Percentiles rank a stretch among this genome's conserved stretches.
Evolutionary conservation across 2,329 filamentous ascomycete genomes (phyloP).

Genomic region (Colletotrichum phormii): DNA sequence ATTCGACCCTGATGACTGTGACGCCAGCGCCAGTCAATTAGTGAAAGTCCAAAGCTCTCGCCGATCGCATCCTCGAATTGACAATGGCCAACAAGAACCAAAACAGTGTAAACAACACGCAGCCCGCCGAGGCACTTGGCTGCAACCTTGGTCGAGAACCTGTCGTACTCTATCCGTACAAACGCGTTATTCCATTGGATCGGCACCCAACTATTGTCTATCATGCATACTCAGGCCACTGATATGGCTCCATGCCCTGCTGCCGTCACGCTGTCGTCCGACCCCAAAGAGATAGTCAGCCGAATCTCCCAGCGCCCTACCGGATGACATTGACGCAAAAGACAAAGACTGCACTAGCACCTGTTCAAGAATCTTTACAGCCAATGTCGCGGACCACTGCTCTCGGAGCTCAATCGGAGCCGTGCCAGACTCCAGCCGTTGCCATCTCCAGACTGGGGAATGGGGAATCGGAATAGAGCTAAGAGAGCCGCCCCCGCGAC

Average conservation of each 20-base stretch:
- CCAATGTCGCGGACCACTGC: not conserved
- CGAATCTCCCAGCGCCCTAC: not conserved
- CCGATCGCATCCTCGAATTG: not conserved
- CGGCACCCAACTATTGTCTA: not conserved
- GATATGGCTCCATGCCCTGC: not conserved
- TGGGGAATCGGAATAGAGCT: conserved; percentile 22
- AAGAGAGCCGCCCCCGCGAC: conserved; percentile 25
- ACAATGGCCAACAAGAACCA: not conserved
- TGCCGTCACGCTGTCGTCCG: not conserved
- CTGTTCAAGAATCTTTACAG: no score
- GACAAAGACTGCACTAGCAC: not conserved
- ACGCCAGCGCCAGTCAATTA: conserved; percentile 6
- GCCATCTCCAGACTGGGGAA: conserved; percentile 22
- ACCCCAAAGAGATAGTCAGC: not conserved
- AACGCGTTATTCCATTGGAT: not conserved
- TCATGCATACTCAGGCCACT: conserved; percentile 1
- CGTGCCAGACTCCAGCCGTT: not conserved
- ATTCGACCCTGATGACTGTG: not conserved
- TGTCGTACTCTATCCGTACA: not conserved
- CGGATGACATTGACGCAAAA: not conserved
- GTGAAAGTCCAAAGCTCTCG: conserved; percentile 9
- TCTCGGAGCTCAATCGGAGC: conserved; percentile 25
- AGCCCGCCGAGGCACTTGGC: conserved; percentile 20
- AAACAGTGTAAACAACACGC: not conserved
- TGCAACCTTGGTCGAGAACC: conserved; percentile 1